phyloP scores from a whole-genome alignment of 495 filamentous ascomycete genomes.

The Niebla homalea region DNA sequence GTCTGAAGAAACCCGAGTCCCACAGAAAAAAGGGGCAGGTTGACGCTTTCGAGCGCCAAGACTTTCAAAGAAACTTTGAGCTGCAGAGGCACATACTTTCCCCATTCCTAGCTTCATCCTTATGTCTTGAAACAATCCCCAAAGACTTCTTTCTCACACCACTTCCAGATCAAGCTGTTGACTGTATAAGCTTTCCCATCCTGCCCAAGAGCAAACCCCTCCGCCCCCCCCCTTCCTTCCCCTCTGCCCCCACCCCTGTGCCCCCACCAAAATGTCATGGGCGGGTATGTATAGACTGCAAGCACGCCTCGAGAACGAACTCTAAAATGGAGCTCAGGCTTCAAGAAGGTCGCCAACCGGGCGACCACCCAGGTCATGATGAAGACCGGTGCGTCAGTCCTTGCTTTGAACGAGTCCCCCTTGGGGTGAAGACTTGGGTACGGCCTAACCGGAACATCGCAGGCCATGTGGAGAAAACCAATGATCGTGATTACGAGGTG shows the following conservation, averaged over 20 bases:
- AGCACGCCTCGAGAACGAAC: neutral
- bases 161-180: neutral
- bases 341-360: slow-evolving; percentile 98
- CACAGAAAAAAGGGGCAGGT: no score
- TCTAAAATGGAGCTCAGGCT: slow-evolving; percentile 41
- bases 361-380: slow-evolving; percentile 99
- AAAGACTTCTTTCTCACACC: no score
- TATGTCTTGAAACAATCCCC: no score
- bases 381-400: slow-evolving; percentile 64
- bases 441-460: slow-evolving; percentile 12
- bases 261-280: slow-evolving; percentile 45
- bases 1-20: no score
- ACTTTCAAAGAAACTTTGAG: no score
- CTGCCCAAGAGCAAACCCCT: neutral
- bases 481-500: slow-evolving; percentile 96
- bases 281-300: slow-evolving; percentile 32
- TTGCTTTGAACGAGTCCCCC: neutral
- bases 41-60: no score
- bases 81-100: no score
- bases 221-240: no score
- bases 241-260: no score
- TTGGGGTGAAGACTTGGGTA: neutral
- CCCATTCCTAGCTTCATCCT: no score
- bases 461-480: slow-evolving; percentile 96
- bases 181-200: neutral